A percentile compares a stretch with the other conserved stretches of the same genome.
These are phyloP conservation scores for Eucalyptus paniculata DNA, from an alignment of 345 rosid species.

Conservation along the genomic window DNA sequence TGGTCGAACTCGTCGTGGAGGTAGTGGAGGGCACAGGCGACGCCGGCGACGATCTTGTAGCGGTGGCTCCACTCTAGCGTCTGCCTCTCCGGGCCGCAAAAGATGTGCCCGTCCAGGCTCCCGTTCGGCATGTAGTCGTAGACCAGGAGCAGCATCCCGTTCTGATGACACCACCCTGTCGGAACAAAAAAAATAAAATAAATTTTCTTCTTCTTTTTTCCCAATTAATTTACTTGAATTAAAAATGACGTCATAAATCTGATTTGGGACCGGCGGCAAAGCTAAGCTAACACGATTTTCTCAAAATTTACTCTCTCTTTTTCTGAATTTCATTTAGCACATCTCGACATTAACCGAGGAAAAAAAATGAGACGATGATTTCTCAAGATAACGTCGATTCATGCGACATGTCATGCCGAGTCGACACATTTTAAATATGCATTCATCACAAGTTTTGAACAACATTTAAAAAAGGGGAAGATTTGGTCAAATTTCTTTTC, in stretches of 20 bases:
- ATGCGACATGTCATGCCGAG: not conserved
- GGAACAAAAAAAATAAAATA: not conserved
- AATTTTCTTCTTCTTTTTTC: not conserved
- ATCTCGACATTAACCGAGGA: not conserved
- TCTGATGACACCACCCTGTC: constrained; percentile 55
- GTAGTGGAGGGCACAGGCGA: constrained; percentile 39
- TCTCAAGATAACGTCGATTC: rapidly evolving
- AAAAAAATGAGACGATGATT: not conserved
- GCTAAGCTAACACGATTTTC: not conserved
- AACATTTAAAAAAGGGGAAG: not conserved
- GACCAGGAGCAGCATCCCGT: constrained; percentile 27
- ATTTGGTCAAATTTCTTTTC: not conserved
- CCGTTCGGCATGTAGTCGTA: constrained; percentile 62
- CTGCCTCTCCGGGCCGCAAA: not conserved
- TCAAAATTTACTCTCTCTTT: not conserved
- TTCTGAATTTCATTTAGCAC: not conserved
- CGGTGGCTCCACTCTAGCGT: constrained; percentile 24
- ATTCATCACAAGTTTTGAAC: not conserved
- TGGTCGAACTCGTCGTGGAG: constrained; percentile 52
- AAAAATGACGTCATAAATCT: not conserved
- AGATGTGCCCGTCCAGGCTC: constrained; percentile 36
- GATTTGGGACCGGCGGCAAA: not conserved
- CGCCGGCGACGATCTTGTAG: constrained; percentile 36
- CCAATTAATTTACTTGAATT: not conserved
- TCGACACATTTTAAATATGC: not conserved